These are phyloP conservation scores for Macaranga tanarius DNA, from an alignment of 441 rosid genomes.

Conservation along the genomic window DNA sequence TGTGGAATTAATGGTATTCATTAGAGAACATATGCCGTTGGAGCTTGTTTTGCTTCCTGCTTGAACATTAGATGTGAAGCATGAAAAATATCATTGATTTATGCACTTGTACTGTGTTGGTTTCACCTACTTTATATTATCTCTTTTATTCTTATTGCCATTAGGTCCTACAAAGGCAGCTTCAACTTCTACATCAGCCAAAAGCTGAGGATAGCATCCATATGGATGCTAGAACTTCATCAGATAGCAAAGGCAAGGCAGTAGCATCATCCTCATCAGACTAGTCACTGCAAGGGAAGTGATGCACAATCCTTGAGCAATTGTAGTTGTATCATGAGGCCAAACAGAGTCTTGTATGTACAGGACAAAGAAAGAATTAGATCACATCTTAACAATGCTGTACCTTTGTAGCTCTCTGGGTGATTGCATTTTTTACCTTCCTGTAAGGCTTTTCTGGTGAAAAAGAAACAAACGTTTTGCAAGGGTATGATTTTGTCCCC, in stretches of 20 bases:
- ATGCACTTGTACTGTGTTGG: background rate
- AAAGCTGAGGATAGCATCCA: conserved; percentile 24
- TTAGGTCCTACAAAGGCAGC: conserved; percentile 44
- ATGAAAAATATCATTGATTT: background rate
- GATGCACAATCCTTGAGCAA: background rate
- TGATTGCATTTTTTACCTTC: background rate
- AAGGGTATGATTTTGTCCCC: background rate
- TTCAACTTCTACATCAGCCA: conserved; percentile 30
- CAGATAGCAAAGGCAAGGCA: conserved; percentile 42
- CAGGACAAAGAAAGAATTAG: conserved; percentile 8
- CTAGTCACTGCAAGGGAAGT: background rate
- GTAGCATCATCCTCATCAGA: conserved; percentile 29
- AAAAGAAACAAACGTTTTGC: background rate
- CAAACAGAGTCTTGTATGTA: conserved; percentile 4
- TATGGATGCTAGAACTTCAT: conserved; percentile 15
- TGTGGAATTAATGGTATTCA: background rate
- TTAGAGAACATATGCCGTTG: background rate
- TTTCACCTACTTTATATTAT: background rate
- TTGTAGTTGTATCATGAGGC: conserved; percentile 4
- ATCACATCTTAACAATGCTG: background rate
- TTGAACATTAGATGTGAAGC: background rate
- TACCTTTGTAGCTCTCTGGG: background rate
- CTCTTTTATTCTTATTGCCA: background rate
- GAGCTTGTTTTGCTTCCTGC: background rate
- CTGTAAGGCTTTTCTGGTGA: background rate